Conservation (phyloP, 441 rosid species). For the Pelargonium cotyledonis region DNA sequence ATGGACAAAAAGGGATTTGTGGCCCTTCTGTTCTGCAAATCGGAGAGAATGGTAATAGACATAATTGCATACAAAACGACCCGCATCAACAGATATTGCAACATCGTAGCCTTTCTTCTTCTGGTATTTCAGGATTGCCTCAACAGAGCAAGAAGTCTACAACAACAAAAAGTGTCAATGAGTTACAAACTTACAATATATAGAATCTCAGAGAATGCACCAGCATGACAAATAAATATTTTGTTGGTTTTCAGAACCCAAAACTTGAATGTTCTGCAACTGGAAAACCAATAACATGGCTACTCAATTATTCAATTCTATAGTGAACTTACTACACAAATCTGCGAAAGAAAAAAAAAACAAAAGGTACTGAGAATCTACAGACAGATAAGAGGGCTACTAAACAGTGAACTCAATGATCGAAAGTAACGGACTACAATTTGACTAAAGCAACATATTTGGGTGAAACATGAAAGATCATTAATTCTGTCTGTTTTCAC, state of each 20-base stretch:
- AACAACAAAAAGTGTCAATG: conserved; percentile 7
- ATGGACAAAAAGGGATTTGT: conserved; percentile 50
- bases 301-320: not conserved
- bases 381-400: not conserved
- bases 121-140: conserved; percentile 30
- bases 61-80: conserved; percentile 56
- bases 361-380: not conserved
- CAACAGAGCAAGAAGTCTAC: conserved; percentile 42
- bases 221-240: not conserved
- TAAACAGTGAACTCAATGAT: not conserved
- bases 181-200: conserved; percentile 2
- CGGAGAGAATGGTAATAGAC: conserved; percentile 59
- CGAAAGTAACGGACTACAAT: not conserved
- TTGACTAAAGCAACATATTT: too few relatives aligned
- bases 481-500: too few relatives aligned
- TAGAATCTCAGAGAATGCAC: too few relatives aligned
- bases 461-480: too few relatives aligned
- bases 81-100: conserved; percentile 40
- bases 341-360: not conserved
- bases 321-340: not conserved
- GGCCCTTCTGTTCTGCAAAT: conserved; percentile 49
- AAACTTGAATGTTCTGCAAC: not conserved
- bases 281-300: not conserved
- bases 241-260: too few relatives aligned
- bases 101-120: conserved; percentile 39